Evolutionary conservation across 2,329 filamentous ascomycete species (phyloP).

Genomic region (Lecanicillium sp.): DNA sequence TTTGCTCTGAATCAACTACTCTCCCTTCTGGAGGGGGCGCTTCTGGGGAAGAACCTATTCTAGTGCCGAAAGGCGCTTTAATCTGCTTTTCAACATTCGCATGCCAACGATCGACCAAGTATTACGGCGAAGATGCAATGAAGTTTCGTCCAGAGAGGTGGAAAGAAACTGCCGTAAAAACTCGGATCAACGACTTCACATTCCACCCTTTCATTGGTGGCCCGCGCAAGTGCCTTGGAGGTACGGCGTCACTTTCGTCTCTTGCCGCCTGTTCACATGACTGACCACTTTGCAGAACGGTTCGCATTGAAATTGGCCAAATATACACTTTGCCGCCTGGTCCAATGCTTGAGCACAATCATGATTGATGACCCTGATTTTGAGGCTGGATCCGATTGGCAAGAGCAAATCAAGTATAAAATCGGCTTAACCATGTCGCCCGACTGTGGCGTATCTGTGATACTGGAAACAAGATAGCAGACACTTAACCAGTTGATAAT

Average conservation of each 20-base stretch:
- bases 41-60: slow-evolving; percentile 4
- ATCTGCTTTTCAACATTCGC: slow-evolving; percentile 5
- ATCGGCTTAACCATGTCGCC: slow-evolving; percentile 6
- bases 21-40: slow-evolving; percentile 3
- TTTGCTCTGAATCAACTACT: slow-evolving; percentile 4
- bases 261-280: not conserved
- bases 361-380: not conserved
- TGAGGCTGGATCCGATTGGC: slow-evolving; percentile 4
- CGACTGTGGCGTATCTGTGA: slow-evolving; percentile 1
- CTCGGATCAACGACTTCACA: slow-evolving; percentile 6
- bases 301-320: slow-evolving; percentile 9
- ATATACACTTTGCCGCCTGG: slow-evolving; percentile 8
- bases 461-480: not conserved
- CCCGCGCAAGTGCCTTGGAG: slow-evolving; percentile 9
- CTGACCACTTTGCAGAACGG: slow-evolving; percentile 6
- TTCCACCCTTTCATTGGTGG: slow-evolving; percentile 10
- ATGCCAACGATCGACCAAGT: slow-evolving; percentile 3
- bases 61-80: slow-evolving; percentile 3
- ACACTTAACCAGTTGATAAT: no score
- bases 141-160: slow-evolving; percentile 4
- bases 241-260: not conserved
- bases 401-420: slow-evolving; percentile 5
- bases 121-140: slow-evolving; percentile 3
- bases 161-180: not conserved
- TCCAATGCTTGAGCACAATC: slow-evolving; percentile 7